A percentile compares a stretch with the other conserved stretches of the same genome.
Evolutionary conservation across 768 basidiomycete genomes (phyloP).

Genomic region (Phaeotremella skinneri): DNA sequence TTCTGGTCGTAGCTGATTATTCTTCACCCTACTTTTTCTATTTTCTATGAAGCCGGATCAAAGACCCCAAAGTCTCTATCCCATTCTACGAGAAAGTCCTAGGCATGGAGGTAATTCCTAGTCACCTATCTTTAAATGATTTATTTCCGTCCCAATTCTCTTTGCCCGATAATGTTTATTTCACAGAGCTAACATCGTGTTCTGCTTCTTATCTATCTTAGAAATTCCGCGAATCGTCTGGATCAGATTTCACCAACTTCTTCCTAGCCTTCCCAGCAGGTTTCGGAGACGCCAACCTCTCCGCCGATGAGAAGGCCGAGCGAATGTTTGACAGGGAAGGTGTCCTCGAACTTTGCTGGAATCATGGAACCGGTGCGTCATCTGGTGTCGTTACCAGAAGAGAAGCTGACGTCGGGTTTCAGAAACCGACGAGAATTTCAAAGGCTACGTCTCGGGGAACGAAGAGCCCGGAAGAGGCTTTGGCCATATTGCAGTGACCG

Average conservation of each 20-base stretch:
- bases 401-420: conserved; percentile 78
- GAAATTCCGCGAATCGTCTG: conserved; percentile 36
- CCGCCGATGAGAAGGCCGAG: conserved; percentile 58
- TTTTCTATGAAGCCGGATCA: conserved; percentile 59
- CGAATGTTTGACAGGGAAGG: conserved; percentile 65
- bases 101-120: conserved; percentile 77
- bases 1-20: no score
- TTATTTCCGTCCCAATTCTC: no score
- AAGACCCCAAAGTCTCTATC: conserved; percentile 77
- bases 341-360: conserved; percentile 51
- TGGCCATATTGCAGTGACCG: conserved; percentile 84
- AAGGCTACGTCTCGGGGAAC: conserved; percentile 85
- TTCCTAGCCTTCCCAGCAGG: conserved; percentile 68
- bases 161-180: no score
- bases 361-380: conserved; percentile 41
- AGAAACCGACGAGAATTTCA: conserved; percentile 71
- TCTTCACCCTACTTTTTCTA: neutral
- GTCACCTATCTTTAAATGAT: no score
- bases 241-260: conserved; percentile 60
- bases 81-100: conserved; percentile 69
- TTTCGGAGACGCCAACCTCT: conserved; percentile 55
- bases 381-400: neutral
- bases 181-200: no score
- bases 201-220: neutral
- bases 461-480: conserved; percentile 72